Conservation (phyloP, 1,139 yeast species). For the Scheffersomyces illinoinensis region DNA sequence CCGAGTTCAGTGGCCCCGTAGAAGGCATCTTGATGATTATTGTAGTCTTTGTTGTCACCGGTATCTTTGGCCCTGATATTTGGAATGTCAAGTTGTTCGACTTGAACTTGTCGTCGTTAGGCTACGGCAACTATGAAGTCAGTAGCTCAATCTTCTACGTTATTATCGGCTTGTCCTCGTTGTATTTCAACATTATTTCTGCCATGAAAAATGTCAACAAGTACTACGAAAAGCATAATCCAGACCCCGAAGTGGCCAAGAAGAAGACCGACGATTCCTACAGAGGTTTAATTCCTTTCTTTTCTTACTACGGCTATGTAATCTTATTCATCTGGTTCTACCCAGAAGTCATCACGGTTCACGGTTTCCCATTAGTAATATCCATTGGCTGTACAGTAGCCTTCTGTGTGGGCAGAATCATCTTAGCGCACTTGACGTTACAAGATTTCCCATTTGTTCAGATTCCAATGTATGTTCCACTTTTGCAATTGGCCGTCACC, state of each 20-base stretch:
- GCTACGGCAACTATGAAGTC: slow-evolving; percentile 25
- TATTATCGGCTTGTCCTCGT: slow-evolving; percentile 52
- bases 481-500: slow-evolving; percentile 51
- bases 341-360: slow-evolving; percentile 52
- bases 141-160: slow-evolving; percentile 46
- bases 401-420: slow-evolving; percentile 84
- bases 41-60: slow-evolving; percentile 58
- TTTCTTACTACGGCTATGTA: slow-evolving; percentile 59
- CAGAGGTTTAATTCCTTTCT: slow-evolving; percentile 70
- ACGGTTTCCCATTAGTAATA: slow-evolving; percentile 60
- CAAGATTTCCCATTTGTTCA: slow-evolving; percentile 76
- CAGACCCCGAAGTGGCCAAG: slow-evolving; percentile 18
- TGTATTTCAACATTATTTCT: slow-evolving; percentile 69
- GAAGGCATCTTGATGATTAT: slow-evolving; percentile 82
- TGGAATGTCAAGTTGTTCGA: slow-evolving; percentile 52
- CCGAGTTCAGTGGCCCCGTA: slow-evolving; percentile 89
- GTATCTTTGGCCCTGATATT: slow-evolving; percentile 64
- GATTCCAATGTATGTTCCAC: slow-evolving; percentile 70
- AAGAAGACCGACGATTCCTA: slow-evolving; percentile 47
- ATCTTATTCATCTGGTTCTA: slow-evolving; percentile 44
- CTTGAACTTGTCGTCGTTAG: slow-evolving; percentile 36
- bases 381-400: slow-evolving; percentile 79
- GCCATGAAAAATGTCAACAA: slow-evolving; percentile 72
- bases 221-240: slow-evolving; percentile 38
- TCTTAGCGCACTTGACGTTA: slow-evolving; percentile 80